Evolutionary conservation across 1,284 basidiomycete genomes (phyloP).

Genomic region (Melanopsichium pennsylvanicum): DNA sequence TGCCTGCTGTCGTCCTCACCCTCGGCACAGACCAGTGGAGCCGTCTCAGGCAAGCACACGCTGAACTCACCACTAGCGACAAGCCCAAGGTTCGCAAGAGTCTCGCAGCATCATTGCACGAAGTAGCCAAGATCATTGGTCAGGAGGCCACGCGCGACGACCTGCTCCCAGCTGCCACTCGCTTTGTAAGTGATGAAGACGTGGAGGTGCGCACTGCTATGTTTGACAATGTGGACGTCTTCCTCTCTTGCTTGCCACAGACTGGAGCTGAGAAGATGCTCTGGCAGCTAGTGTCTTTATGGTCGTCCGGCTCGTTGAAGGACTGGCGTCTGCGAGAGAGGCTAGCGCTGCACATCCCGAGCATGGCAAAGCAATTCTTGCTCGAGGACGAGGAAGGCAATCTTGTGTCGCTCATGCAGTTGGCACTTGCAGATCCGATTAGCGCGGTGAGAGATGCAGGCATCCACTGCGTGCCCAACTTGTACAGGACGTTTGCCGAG

Average conservation of each 20-base stretch:
- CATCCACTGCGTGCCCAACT: conserved; percentile 70
- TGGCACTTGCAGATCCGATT: conserved; percentile 79
- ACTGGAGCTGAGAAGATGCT: conserved; percentile 72
- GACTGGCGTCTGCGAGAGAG: conserved; percentile 86
- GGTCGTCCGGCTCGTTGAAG: conserved; percentile 73
- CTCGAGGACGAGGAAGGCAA: conserved; percentile 64
- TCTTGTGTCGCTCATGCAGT: conserved; percentile 70
- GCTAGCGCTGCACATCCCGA: conserved; percentile 72
- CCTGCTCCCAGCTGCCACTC: conserved; percentile 72
- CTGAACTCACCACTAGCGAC: conserved; percentile 72
- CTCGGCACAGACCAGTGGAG: conserved; percentile 79
- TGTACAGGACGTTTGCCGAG: conserved; percentile 53
- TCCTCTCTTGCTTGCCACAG: conserved; percentile 71
- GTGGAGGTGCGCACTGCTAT: conserved; percentile 71
- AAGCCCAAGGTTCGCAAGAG: conserved; percentile 75
- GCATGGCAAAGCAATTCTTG: conserved; percentile 68
- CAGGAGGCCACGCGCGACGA: conserved; percentile 75
- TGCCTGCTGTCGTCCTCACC: conserved; percentile 87
- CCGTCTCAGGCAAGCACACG: conserved; percentile 77
- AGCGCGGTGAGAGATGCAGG: conserved; percentile 84
- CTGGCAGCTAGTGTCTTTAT: conserved; percentile 71
- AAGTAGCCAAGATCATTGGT: conserved; percentile 85
- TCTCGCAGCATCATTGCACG: conserved; percentile 85
- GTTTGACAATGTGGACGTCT: conserved; percentile 67
- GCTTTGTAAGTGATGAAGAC: conserved; percentile 73